Evolutionary conservation across 2,329 filamentous ascomycete species (phyloP).

Genomic region (Aspergillus sp.): DNA sequence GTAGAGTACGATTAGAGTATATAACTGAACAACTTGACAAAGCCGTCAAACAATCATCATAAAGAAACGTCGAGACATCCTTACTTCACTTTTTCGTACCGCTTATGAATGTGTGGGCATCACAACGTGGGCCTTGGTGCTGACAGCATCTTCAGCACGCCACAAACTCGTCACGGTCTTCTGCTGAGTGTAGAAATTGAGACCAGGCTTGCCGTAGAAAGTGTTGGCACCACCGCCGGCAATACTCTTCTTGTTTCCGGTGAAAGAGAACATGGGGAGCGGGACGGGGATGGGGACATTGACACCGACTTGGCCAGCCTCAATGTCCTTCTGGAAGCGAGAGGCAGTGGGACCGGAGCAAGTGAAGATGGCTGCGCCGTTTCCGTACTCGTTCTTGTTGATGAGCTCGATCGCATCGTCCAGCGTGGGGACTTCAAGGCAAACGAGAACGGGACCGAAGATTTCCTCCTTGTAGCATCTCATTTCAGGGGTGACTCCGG

Average conservation of each 20-base stretch:
- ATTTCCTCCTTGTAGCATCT: slow-evolving; percentile 70
- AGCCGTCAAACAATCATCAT: slow-evolving; percentile 9
- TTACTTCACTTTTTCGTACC: background rate
- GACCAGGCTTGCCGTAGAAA: slow-evolving; percentile 90
- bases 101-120: slow-evolving; percentile 74
- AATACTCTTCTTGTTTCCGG: slow-evolving; percentile 82
- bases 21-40: slow-evolving; percentile 10
- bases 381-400: slow-evolving; percentile 70
- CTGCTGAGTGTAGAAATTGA: slow-evolving; percentile 94
- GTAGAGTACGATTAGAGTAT: background rate
- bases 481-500: slow-evolving; percentile 68
- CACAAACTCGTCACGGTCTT: slow-evolving; percentile 97
- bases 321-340: slow-evolving; percentile 67
- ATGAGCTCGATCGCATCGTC: slow-evolving; percentile 67
- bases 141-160: slow-evolving; percentile 82
- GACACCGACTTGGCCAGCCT: slow-evolving; percentile 69
- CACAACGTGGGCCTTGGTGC: slow-evolving; percentile 80
- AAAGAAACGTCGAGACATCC: background rate
- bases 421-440: slow-evolving; percentile 62
- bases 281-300: slow-evolving; percentile 69
- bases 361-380: slow-evolving; percentile 70
- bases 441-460: slow-evolving; percentile 69
- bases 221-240: slow-evolving; percentile 91
- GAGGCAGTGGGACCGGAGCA: slow-evolving; percentile 63
- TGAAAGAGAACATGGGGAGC: slow-evolving; percentile 67